Percentiles rank a stretch among this genome's conserved stretches.
Evolutionary conservation across 257 asterid species (phyloP).

Genomic region (Buddleja alternifolia): DNA sequence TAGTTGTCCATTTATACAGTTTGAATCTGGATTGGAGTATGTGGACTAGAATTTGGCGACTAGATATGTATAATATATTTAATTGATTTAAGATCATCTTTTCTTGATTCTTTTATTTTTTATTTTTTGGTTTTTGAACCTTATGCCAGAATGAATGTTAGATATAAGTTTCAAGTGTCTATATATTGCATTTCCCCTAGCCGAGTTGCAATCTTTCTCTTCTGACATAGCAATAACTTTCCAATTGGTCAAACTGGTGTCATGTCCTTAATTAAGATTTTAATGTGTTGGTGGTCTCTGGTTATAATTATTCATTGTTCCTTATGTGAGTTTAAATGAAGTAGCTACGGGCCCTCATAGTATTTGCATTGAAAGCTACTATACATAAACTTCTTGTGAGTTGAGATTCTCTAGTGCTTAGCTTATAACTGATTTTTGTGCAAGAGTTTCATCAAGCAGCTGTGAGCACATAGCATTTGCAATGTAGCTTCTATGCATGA

Average conservation of each 20-base stretch:
- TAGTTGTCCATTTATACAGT: background rate
- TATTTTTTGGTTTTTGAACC: background rate
- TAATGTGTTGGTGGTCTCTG: conserved; percentile 6
- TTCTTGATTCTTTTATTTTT: background rate
- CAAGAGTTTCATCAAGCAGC: too few relatives aligned
- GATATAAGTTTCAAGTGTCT: background rate
- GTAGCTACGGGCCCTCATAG: conserved; percentile 16
- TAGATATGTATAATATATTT: background rate
- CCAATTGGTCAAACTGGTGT: background rate
- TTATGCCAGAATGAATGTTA: background rate
- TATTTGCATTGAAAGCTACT: conserved; percentile 13
- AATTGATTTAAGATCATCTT: background rate
- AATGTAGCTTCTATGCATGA: conserved; percentile 11
- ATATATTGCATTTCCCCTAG: background rate
- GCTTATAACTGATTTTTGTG: conserved; percentile 9
- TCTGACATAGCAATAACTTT: background rate
- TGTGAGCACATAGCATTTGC: too few relatives aligned
- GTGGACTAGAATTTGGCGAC: background rate
- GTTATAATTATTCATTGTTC: conserved; percentile 9
- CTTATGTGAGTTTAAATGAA: conserved; percentile 5
- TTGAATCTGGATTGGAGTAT: conserved; percentile 13
- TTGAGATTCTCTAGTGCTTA: conserved; percentile 3
- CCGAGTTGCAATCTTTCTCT: conserved; percentile 6
- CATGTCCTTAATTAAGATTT: background rate
- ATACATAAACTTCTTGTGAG: conserved; percentile 11